Percentiles rank a stretch among this genome's conserved stretches.
phyloP scores from a whole-genome alignment of 2,329 filamentous ascomycete species.

The Aschersonia sp. region DNA sequence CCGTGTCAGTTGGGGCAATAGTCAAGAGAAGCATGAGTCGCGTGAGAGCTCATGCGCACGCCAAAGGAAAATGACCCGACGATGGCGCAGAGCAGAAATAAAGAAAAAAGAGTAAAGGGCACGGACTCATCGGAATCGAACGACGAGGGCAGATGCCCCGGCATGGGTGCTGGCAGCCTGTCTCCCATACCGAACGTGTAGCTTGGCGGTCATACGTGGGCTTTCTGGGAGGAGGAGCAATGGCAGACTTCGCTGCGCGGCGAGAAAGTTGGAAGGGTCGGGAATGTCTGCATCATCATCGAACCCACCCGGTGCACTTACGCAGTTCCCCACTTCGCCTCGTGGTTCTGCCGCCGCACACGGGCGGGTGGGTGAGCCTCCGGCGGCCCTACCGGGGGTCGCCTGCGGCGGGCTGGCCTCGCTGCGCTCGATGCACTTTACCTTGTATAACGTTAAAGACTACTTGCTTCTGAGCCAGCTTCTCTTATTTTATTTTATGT shows the following conservation, averaged over 20 bases:
- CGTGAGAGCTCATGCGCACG: too few species aligned
- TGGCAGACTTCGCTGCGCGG: not conserved
- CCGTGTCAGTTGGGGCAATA: too few species aligned
- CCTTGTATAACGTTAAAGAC: too few species aligned
- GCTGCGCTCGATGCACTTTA: too few species aligned
- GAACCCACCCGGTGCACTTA: not conserved
- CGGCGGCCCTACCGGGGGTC: too few species aligned
- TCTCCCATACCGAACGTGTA: constrained; percentile 15
- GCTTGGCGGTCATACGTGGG: too few species aligned
- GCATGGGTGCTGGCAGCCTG: constrained; percentile 8
- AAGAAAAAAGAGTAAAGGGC: constrained; percentile 5
- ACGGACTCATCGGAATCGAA: constrained; percentile 61
- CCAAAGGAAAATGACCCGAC: not conserved
- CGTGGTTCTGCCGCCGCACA: not conserved
- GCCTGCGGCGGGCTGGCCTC: too few species aligned
- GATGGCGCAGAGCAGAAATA: not conserved
- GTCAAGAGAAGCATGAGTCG: not conserved
- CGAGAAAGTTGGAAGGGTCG: not conserved
- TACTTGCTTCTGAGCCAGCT: too few species aligned
- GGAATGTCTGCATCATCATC: not conserved
- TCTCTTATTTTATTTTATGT: too few species aligned
- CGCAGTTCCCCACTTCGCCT: not conserved
- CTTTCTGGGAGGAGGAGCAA: too few species aligned
- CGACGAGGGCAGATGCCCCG: constrained; percentile 57
- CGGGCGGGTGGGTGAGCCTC: too few species aligned